phyloP scores from a whole-genome alignment of 2,329 filamentous ascomycete species.

The Colletotrichum navitas region DNA sequence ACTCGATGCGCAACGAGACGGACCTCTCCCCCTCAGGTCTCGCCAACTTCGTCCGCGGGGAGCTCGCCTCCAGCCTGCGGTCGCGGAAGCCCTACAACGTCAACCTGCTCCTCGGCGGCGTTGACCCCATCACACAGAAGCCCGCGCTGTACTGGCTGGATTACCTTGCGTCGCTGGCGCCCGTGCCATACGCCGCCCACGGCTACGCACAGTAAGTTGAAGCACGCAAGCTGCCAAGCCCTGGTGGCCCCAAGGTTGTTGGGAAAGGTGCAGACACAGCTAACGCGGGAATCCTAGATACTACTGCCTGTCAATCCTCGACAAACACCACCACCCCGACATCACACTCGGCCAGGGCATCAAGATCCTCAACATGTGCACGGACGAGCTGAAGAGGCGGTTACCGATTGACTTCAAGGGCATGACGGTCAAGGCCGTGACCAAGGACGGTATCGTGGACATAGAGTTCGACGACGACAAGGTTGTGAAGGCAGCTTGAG shows the following conservation, averaged over 20 bases:
- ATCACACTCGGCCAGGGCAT: slow-evolving; percentile 90
- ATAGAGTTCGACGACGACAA: slow-evolving; percentile 88
- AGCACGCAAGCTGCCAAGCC: slow-evolving; percentile 38
- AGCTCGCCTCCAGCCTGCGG: slow-evolving; percentile 90
- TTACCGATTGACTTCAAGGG: slow-evolving; percentile 99
- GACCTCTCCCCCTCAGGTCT: slow-evolving; percentile 91
- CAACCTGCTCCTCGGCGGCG: slow-evolving; percentile 93
- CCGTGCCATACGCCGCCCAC: slow-evolving; percentile 94
- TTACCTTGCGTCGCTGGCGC: slow-evolving; percentile 90
- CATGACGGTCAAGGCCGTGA: slow-evolving; percentile 92
- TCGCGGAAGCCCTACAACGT: slow-evolving; percentile 96
- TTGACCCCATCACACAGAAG: slow-evolving; percentile 91
- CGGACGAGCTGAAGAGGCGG: slow-evolving; percentile 95
- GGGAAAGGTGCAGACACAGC: slow-evolving; percentile 14
- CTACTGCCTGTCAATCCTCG: slow-evolving; percentile 96
- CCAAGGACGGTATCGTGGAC: slow-evolving; percentile 90
- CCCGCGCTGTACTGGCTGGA: slow-evolving; percentile 97
- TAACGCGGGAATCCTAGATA: slow-evolving; percentile 68
- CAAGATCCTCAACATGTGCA: slow-evolving; percentile 94
- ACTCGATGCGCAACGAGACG: slow-evolving; percentile 97
- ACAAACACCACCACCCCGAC: slow-evolving; percentile 98
- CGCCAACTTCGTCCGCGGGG: slow-evolving; percentile 92
- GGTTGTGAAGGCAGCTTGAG: slow-evolving; percentile 72
- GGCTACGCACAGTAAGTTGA: slow-evolving; percentile 90
- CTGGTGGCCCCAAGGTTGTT: neutral